Evolutionary conservation across 1,284 basidiomycete species (phyloP), one percentile per base, ranked within the genome.

Genomic region (Melanopsichium pennsylvanicum): DNA sequence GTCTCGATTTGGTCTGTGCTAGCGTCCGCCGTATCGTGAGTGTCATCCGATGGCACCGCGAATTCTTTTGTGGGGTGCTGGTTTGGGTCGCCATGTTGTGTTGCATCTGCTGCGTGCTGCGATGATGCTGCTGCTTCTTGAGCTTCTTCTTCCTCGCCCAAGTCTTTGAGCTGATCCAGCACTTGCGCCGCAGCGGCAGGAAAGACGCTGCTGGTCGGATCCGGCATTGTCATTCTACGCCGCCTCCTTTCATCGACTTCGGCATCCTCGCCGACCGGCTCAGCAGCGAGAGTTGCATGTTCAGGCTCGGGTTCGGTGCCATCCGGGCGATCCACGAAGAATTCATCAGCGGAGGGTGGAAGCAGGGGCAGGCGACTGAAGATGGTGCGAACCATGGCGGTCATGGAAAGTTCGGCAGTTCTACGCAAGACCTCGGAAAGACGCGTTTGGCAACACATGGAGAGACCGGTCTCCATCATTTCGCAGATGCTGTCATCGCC

Each of bases 381-480:
- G 26, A 91, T 88, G 2, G 86, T 87, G 70, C 91, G 86, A 29
- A 94, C 90, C 69, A 98, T 87, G 1, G 87, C 84, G 72, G 95
- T 90, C 87, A 98, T 95, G 0, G 90, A 91, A n/a, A 87, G 87
- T 81, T 97, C 94, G 1, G 96, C 94, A n/a, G 91, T 92, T 32
- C 90, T 87, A 39, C 96, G 87, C 16, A 96, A 85, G 51, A 91
- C 88, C 82, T 94, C 92, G 75, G 91, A 92, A 5, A 97, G 85
- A 35, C 96, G 86, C 85, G 95, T 96, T 80, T 97, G 92, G 82
- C 95, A 97, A 71, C 93, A 93, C 75, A 96, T 97, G 29, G 93
- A 96, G 66, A 99, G 83, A 1, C 96, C 94, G 5, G 95, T 97
- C 83, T 99, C 96, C 77, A 99, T 85, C 88, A 98, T 93, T 83